phyloP scores from a whole-genome alignment of 345 rosid genomes.

The Linum trigynum region DNA sequence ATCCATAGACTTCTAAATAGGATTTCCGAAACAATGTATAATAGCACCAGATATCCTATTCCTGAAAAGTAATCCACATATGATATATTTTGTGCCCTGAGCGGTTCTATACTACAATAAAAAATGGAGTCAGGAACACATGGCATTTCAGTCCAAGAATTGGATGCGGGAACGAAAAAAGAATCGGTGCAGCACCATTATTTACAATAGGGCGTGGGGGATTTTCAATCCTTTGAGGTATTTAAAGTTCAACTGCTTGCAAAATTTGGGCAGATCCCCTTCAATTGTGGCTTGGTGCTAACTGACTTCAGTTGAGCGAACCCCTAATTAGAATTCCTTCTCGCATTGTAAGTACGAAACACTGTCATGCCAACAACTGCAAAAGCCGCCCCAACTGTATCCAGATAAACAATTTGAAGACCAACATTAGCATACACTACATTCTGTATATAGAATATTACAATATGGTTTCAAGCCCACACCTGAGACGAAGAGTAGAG shows the following conservation, averaged over 20 bases:
- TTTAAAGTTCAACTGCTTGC: neutral
- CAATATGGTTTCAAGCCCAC: neutral
- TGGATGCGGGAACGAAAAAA: no score
- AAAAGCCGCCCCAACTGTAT: constrained; percentile 55
- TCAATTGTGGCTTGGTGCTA: neutral
- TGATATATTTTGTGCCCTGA: neutral
- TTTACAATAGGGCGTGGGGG: neutral
- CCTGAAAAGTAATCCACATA: neutral
- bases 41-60: neutral
- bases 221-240: no score
- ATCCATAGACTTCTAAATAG: no score
- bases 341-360: constrained; percentile 51
- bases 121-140: neutral
- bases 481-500: constrained; percentile 70
- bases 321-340: constrained; percentile 38
- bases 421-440: neutral
- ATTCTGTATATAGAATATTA: neutral
- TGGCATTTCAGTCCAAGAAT: neutral
- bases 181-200: no score
- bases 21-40: no score
- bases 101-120: neutral
- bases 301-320: neutral
- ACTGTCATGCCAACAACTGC: constrained; percentile 53
- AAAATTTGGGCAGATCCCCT: neutral
- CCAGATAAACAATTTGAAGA: neutral